Evolutionary conservation across 345 rosid genomes (phyloP).

Genomic region (Eucalyptus rudis): DNA sequence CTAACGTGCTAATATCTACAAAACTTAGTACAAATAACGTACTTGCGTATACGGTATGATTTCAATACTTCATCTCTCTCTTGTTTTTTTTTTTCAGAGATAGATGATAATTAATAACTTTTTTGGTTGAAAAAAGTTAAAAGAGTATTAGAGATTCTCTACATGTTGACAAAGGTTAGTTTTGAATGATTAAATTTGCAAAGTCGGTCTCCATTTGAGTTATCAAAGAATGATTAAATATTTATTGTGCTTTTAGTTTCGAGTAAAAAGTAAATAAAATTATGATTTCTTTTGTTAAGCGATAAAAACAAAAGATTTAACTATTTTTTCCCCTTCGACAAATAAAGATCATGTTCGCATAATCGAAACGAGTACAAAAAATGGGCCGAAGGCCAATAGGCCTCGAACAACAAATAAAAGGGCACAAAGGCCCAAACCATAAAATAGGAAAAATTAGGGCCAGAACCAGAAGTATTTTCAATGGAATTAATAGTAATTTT

Average conservation of each 20-base stretch:
- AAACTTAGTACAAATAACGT: neutral
- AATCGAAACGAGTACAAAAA: neutral
- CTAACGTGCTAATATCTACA: neutral
- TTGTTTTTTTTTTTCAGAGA: neutral
- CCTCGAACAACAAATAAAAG: neutral
- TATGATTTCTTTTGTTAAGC: neutral
- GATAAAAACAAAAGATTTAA: neutral
- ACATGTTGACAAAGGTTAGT: neutral
- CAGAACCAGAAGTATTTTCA: neutral
- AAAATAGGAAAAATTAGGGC: neutral
- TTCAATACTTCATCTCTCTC: neutral
- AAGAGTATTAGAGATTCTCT: neutral
- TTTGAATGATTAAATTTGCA: neutral
- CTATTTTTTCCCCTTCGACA: neutral
- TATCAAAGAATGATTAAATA: neutral
- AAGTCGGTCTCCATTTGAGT: neutral
- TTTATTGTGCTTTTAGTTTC: neutral
- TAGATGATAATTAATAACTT: neutral
- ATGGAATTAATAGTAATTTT: neutral
- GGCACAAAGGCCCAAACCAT: neutral
- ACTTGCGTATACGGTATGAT: fast-evolving
- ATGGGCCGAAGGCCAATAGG: neutral
- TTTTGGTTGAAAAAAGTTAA: too few species aligned
- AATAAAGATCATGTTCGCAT: neutral
- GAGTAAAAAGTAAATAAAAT: neutral